These are phyloP conservation scores for Eucalyptus curtisii DNA, from an alignment of 345 rosid genomes.

Conservation along the genomic window DNA sequence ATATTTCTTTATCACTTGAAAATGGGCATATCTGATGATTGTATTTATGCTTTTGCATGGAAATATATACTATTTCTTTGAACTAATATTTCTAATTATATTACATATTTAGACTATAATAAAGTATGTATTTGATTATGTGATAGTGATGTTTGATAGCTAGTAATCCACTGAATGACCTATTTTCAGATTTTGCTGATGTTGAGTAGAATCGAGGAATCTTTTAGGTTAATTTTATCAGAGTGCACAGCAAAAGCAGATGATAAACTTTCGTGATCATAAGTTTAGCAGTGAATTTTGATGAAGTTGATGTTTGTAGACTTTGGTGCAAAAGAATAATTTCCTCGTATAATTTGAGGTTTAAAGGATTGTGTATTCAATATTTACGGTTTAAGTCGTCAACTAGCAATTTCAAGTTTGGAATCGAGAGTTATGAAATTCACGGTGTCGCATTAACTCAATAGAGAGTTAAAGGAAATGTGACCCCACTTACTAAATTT, in stretches of 20 bases:
- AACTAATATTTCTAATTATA: no score
- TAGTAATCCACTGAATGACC: no score
- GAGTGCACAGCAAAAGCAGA: not conserved
- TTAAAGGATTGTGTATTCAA: not conserved
- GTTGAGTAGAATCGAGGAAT: not conserved
- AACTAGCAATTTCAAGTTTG: not conserved
- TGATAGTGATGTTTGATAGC: not conserved
- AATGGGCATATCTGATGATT: no score
- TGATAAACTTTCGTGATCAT: no score
- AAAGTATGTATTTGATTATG: not conserved
- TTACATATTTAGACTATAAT: no score
- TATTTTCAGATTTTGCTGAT: not conserved
- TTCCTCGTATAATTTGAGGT: not conserved
- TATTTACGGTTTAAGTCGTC: rapidly evolving
- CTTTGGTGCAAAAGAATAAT: not conserved
- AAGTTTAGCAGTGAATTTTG: no score
- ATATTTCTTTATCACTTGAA: no score
- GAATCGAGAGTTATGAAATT: rapidly evolving
- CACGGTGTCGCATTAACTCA: not conserved
- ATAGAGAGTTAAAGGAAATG: not conserved
- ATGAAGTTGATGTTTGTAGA: not conserved
- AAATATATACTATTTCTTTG: no score
- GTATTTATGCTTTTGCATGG: no score
- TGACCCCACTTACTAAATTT: not conserved
- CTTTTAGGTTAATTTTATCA: not conserved